Percentiles rank a stretch among this genome's conserved stretches.
Evolutionary conservation across 768 basidiomycete species (phyloP).

Genomic region (Collybiopsis confluens): DNA sequence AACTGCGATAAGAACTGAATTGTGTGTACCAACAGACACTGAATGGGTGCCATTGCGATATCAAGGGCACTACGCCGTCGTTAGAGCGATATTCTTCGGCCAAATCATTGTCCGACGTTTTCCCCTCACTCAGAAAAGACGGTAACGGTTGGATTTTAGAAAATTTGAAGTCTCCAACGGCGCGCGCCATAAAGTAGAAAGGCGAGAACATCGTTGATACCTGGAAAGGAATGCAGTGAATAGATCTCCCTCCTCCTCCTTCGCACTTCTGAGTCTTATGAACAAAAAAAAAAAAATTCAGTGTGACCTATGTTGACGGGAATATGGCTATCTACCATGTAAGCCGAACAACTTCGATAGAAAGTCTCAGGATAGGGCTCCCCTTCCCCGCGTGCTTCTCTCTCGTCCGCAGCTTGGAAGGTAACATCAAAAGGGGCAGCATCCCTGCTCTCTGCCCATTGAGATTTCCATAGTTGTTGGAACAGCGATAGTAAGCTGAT

Average conservation of each 20-base stretch:
- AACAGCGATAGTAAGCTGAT: conserved; percentile 27
- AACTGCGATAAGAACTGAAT: background rate
- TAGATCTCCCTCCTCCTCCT: background rate
- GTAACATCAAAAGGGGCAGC: conserved; percentile 44
- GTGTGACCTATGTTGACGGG: background rate
- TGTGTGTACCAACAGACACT: conserved; percentile 33
- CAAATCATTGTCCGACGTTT: background rate
- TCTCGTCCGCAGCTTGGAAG: conserved; percentile 38
- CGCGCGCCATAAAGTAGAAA: conserved; percentile 22
- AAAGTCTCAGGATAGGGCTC: conserved; percentile 30
- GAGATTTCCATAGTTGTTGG: conserved; percentile 38
- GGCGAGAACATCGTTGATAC: conserved; percentile 7
- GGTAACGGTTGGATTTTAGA: conserved; percentile 29
- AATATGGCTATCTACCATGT: conserved; percentile 22
- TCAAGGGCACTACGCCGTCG: conserved; percentile 46
- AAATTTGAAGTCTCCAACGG: conserved; percentile 37
- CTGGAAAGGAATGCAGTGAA: conserved; percentile 2
- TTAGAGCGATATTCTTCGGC: conserved; percentile 35
- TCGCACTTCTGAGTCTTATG: conserved; percentile 8
- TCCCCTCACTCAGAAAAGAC: conserved; percentile 20
- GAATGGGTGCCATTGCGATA: conserved; percentile 49
- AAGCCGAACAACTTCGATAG: conserved; percentile 38
- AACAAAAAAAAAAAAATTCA: background rate
- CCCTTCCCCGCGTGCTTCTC: conserved; percentile 37
- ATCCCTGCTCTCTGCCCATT: conserved; percentile 46